Percentiles rank a stretch among this genome's conserved stretches.
Conservation (phyloP, 176 grass and related monocot species). For the Coix lacrymajobi region DNA sequence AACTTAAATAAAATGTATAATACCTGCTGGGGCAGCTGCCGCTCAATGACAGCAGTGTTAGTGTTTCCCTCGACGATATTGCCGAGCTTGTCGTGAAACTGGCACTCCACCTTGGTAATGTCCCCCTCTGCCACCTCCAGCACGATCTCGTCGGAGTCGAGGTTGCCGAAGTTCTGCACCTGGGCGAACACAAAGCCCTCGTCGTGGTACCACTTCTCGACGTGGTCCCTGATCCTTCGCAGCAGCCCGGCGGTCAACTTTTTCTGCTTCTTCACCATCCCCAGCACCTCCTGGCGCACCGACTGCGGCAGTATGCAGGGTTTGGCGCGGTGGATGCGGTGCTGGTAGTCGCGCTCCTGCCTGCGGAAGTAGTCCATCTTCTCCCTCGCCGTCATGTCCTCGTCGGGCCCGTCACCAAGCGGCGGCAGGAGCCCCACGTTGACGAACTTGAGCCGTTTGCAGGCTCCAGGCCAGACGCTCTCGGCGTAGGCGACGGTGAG, state of each 20-base stretch:
- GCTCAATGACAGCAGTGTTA: slow-evolving; percentile 46
- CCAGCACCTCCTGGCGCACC: slow-evolving; percentile 58
- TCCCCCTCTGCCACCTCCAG: slow-evolving; percentile 84
- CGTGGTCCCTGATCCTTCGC: slow-evolving; percentile 66
- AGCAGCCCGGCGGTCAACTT: slow-evolving; percentile 72
- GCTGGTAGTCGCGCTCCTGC: slow-evolving; percentile 81
- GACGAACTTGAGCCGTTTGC: background rate
- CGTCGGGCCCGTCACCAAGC: slow-evolving; percentile 1
- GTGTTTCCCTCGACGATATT: slow-evolving; percentile 85
- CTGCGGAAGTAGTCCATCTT: slow-evolving; percentile 77
- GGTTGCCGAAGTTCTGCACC: slow-evolving; percentile 76
- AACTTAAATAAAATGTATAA: background rate
- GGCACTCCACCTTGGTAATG: slow-evolving; percentile 69
- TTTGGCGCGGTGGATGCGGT: slow-evolving; percentile 48
- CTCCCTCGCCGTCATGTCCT: slow-evolving; percentile 90
- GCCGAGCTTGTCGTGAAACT: slow-evolving; percentile 81
- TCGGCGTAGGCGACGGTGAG: background rate
- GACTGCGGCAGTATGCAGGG: slow-evolving; percentile 51
- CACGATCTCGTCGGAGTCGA: slow-evolving; percentile 72
- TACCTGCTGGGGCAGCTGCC: slow-evolving; percentile 83
- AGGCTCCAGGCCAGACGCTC: background rate
- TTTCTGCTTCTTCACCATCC: slow-evolving; percentile 56
- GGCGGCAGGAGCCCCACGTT: background rate
- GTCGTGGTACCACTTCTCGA: slow-evolving; percentile 89
- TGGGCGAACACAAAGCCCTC: slow-evolving; percentile 80